Evolutionary conservation across 2,329 filamentous ascomycete species (phyloP).

Genomic region (Paraphoma chrysanthemicola): DNA sequence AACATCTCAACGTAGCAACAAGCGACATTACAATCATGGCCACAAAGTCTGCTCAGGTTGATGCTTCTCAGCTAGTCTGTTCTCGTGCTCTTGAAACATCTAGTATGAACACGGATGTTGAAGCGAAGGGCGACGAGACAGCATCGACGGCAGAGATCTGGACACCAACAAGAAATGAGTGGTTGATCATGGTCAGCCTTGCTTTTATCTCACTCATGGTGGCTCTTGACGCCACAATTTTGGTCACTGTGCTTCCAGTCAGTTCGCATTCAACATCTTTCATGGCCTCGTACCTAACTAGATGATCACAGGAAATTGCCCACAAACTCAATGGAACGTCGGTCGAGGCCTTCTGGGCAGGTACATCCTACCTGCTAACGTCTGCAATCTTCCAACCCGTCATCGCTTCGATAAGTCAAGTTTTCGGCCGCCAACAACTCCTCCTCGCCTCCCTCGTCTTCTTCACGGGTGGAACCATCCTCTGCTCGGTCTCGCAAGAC

Average conservation of each 20-base stretch:
- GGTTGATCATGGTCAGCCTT: conserved; percentile 38
- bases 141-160: conserved; percentile 3
- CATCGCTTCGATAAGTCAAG: conserved; percentile 48
- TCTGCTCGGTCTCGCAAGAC: conserved; percentile 49
- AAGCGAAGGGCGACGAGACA: conserved; percentile 11
- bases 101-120: conserved; percentile 9
- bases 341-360: conserved; percentile 71
- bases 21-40: background rate
- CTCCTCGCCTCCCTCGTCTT: conserved; percentile 49
- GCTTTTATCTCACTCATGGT: conserved; percentile 38
- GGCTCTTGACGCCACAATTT: conserved; percentile 37
- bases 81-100: background rate
- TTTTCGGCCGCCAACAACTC: conserved; percentile 59
- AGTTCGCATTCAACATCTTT: background rate
- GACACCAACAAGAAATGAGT: conserved; percentile 22
- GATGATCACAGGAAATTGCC: conserved; percentile 26
- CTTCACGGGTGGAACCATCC: conserved; percentile 56
- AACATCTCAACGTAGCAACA: background rate
- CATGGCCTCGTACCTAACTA: background rate
- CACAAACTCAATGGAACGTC: conserved; percentile 30
- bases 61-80: background rate
- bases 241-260: conserved; percentile 38
- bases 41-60: background rate
- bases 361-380: conserved; percentile 72
- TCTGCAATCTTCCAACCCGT: conserved; percentile 67